A percentile compares a stretch with the other conserved stretches of the same genome.
These are phyloP conservation scores for Wickerhamiella siamensis DNA, from an alignment of 805 yeast species.

Conservation along the genomic window DNA sequence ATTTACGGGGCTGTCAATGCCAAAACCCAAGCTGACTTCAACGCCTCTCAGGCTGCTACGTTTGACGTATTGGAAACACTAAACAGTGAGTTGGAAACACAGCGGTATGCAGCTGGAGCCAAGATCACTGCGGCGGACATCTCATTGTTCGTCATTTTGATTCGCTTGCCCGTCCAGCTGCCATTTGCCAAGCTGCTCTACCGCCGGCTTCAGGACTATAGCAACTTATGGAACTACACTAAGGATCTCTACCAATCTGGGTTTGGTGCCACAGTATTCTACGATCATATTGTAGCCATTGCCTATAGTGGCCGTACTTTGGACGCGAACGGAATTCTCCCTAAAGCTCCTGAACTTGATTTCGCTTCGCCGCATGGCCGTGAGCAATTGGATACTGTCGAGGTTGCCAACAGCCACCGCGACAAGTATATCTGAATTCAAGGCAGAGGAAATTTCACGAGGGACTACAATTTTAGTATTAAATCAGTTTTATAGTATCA, in stretches of 20 bases:
- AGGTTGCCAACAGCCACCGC: background rate
- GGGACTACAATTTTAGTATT: too few species aligned
- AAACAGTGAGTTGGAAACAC: slow-evolving; percentile 15
- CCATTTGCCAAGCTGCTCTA: slow-evolving; percentile 80
- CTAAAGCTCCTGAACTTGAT: slow-evolving; percentile 57
- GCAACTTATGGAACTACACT: slow-evolving; percentile 64
- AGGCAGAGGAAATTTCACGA: too few species aligned
- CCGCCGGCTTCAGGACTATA: slow-evolving; percentile 64
- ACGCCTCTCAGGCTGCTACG: slow-evolving; percentile 42
- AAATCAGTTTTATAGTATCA: too few species aligned
- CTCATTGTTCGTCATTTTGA: slow-evolving; percentile 66
- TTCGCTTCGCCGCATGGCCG: slow-evolving; percentile 14
- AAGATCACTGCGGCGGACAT: slow-evolving; percentile 77
- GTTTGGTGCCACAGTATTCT: slow-evolving; percentile 66
- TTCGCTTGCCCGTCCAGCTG: slow-evolving; percentile 76
- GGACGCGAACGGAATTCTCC: slow-evolving; percentile 74
- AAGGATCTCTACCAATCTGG: slow-evolving; percentile 51
- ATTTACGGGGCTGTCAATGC: slow-evolving; percentile 89
- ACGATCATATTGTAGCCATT: slow-evolving; percentile 79
- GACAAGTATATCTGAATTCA: background rate
- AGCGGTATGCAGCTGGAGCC: slow-evolving; percentile 41
- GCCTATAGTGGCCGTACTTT: slow-evolving; percentile 72
- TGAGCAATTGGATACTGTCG: slow-evolving; percentile 3
- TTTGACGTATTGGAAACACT: slow-evolving; percentile 44
- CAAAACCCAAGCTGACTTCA: slow-evolving; percentile 62